Percentiles rank a stretch among this genome's conserved stretches.
Evolutionary conservation across 2,329 filamentous ascomycete genomes (phyloP).

Genomic region (Paraphaeosphaeria sporulosa): DNA sequence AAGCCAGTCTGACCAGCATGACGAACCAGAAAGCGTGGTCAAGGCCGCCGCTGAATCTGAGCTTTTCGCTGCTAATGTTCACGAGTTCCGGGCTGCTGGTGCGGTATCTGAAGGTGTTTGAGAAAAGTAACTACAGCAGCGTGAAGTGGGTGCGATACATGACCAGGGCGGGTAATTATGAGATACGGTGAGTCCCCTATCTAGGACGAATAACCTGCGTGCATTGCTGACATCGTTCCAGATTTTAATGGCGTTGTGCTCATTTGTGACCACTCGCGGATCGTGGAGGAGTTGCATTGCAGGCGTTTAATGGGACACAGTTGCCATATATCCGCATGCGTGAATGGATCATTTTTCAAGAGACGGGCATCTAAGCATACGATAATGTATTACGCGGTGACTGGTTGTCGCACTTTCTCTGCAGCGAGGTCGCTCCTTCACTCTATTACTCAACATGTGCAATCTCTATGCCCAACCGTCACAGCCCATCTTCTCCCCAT

Average conservation of each 20-base stretch:
- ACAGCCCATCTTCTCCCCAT: not conserved
- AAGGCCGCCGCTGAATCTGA: conserved; percentile 87
- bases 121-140: conserved; percentile 98
- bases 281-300: conserved; percentile 29
- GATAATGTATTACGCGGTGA: not conserved
- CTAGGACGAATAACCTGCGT: too few relatives aligned
- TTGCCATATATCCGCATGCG: conserved; percentile 12
- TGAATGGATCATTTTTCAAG: not conserved
- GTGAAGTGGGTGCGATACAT: conserved; percentile 99
- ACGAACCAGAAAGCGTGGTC: conserved; percentile 98
- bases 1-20: conserved; percentile 93
- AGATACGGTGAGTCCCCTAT: conserved; percentile 73
- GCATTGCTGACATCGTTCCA: conserved; percentile 1
- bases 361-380: not conserved
- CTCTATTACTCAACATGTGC: not conserved
- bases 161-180: conserved; percentile 96
- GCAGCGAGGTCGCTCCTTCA: not conserved
- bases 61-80: conserved; percentile 96
- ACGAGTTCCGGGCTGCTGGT: conserved; percentile 93
- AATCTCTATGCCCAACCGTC: not conserved
- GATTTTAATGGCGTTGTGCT: conserved; percentile 9
- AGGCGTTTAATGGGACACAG: conserved; percentile 24
- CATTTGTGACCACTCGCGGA: not conserved
- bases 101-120: conserved; percentile 96
- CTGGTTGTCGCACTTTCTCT: not conserved